Conservation (phyloP, 2,329 filamentous ascomycete genomes). For the Hymenotorrendiella dingleyae region DNA sequence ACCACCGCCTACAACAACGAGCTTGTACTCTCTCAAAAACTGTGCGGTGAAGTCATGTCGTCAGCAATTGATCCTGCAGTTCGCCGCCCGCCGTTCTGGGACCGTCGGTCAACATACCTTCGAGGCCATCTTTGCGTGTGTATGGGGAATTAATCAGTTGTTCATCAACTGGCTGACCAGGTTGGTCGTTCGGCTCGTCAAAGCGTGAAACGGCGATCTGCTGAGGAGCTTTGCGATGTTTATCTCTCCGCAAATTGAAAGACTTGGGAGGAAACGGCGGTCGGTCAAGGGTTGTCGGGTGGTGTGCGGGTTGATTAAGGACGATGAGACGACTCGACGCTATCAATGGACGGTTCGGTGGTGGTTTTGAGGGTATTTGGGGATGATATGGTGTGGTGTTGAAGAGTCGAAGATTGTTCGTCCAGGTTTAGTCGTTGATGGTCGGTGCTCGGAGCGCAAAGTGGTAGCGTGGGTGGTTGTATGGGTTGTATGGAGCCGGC, state of each 20-base stretch:
- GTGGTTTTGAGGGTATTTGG: too few species aligned
- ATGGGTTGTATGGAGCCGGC: too few species aligned
- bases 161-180: constrained; percentile 16
- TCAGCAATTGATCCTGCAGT: constrained; percentile 13
- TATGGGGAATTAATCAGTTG: constrained; percentile 12
- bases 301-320: too few species aligned
- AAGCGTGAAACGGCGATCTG: constrained; percentile 12
- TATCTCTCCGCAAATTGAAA: neutral
- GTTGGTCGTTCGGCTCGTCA: constrained; percentile 11
- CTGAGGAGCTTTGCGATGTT: constrained; percentile 3
- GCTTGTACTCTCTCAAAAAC: constrained; percentile 88
- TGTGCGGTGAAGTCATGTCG: constrained; percentile 32
- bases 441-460: too few species aligned
- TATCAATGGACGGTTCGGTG: too few species aligned
- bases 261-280: neutral
- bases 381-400: too few species aligned
- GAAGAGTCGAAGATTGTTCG: too few species aligned
- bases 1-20: constrained; percentile 96
- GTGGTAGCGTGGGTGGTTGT: too few species aligned
- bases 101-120: constrained; percentile 27
- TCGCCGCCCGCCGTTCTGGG: neutral
- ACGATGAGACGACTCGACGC: too few species aligned
- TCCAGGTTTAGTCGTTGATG: too few species aligned
- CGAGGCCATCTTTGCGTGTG: constrained; percentile 31
- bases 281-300: neutral